Conservation (phyloP, 2,329 filamentous ascomycete genomes). For the Fusarium albidum region DNA sequence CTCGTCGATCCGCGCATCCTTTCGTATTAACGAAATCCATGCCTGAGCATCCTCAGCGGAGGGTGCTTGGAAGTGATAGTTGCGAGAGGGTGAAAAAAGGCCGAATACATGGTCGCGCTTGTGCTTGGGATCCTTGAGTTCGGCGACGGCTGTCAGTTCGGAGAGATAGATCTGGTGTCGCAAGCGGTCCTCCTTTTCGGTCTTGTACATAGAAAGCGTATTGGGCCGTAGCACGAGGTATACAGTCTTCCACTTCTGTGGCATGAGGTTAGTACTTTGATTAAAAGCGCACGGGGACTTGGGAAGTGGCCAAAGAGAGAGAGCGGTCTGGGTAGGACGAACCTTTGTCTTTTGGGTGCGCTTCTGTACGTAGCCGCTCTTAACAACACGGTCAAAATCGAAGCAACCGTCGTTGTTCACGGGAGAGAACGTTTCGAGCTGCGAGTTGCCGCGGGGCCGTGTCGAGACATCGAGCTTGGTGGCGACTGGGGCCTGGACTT, state of each 20-base stretch:
- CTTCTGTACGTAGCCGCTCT: conserved; percentile 85
- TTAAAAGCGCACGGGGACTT: neutral
- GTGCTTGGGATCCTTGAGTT: conserved; percentile 88
- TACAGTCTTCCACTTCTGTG: conserved; percentile 85
- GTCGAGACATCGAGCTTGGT: conserved; percentile 27
- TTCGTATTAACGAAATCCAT: conserved; percentile 85
- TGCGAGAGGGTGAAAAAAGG: conserved; percentile 88
- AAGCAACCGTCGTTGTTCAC: conserved; percentile 97
- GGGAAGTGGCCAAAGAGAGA: neutral
- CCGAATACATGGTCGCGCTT: conserved; percentile 89
- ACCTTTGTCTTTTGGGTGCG: conserved; percentile 95
- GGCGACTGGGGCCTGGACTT: conserved; percentile 18
- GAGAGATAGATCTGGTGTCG: conserved; percentile 87
- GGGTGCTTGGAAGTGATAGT: conserved; percentile 86
- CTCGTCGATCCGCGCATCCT: conserved; percentile 83
- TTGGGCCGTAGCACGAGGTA: conserved; percentile 92
- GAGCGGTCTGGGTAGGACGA: conserved; percentile 27
- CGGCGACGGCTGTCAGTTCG: conserved; percentile 89
- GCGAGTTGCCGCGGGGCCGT: conserved; percentile 40
- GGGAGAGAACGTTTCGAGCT: conserved; percentile 75
- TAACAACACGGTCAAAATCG: conserved; percentile 93
- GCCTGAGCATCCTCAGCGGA: conserved; percentile 78
- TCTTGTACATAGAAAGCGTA: conserved; percentile 90
- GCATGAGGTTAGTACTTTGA: conserved; percentile 31
- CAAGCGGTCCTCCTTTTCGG: conserved; percentile 87